Percentiles rank a stretch among this genome's conserved stretches.
Evolutionary conservation across 176 grass and related monocot species (phyloP).

Genomic region (Raddia guianensis): DNA sequence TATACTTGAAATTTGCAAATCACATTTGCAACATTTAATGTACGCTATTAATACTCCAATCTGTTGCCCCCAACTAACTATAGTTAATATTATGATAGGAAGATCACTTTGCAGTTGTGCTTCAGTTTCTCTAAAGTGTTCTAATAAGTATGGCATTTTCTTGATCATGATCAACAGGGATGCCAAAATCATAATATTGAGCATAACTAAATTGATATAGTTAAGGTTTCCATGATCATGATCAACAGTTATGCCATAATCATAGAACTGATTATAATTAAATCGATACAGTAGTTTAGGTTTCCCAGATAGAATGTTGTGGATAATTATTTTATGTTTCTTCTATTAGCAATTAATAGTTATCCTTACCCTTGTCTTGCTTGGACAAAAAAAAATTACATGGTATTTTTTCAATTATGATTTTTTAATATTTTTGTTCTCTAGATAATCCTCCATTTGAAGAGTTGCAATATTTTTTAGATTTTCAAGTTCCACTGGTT

Average conservation of each 20-base stretch:
- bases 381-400: constrained; percentile 16
- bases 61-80: background rate
- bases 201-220: no score
- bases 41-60: constrained; percentile 9
- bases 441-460: constrained; percentile 95
- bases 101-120: background rate
- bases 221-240: no score
- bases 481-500: constrained; percentile 85
- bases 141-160: background rate
- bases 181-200: background rate
- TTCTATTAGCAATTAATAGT: background rate
- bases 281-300: background rate
- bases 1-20: constrained; percentile 4
- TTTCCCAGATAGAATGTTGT: background rate
- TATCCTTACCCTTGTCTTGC: background rate
- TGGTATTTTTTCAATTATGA: constrained; percentile 33
- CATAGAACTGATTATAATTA: background rate
- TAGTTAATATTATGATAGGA: constrained; percentile 1
- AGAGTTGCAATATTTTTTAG: constrained; percentile 97
- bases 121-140: constrained; percentile 7
- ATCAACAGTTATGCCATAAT: no score
- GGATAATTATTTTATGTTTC: constrained; percentile 25
- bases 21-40: background rate
- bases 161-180: no score
- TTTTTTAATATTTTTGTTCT: constrained; percentile 43